Evolutionary conservation across 2,329 filamentous ascomycete genomes (phyloP), one percentile per base, ranked within the genome.

Genomic region (Calonectria honghensis): DNA sequence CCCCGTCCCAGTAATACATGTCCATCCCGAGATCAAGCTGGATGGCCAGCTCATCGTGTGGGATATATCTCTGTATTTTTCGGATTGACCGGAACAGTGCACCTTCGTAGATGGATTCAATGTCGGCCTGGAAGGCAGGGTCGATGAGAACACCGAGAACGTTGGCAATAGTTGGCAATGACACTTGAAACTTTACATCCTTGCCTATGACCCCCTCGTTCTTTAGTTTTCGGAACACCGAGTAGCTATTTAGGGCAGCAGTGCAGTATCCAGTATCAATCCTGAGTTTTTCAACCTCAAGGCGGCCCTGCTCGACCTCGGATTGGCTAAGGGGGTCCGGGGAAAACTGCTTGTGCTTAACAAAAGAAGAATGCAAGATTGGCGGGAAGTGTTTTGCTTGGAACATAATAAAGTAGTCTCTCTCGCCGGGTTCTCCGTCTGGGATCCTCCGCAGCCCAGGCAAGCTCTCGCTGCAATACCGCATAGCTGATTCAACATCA

Each of bases 1-100:
- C n/a, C 3, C 37, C 48, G 9, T 71, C 69, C 69, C 69, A 71
- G 61, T 66, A 66, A 24, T 61, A 61, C 48, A 71, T 54, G 39
- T 71, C 69, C 59, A 71, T 71, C 14, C 69, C 69, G 11, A 71
- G 61, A 24, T 70, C 68, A 35, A 70, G 57, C 9, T 70, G 59
- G 59, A 70, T 70, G 24, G 68, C 68, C 24, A 70, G 35, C 14
- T 70, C 68, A 20, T 64, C 6, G 35, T 54, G 45, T 11, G 48
- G 68, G 13, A 70, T 70, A 16, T 41, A 16, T 29, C 50, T 50
- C 31, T 70, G 59, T 35, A 70, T 70, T 32, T 24, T 64, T 6
- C 63, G 57, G 6, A 70, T 35, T 10, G 68, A 35, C 31, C 45
- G 41, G 48, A 70, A 70, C 9, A 70, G 27, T 9, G 68, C 68